A percentile compares a stretch with the other conserved stretches of the same genome.
Conservation (phyloP, 106 monocot genomes). For the Allium cepa region DNA sequence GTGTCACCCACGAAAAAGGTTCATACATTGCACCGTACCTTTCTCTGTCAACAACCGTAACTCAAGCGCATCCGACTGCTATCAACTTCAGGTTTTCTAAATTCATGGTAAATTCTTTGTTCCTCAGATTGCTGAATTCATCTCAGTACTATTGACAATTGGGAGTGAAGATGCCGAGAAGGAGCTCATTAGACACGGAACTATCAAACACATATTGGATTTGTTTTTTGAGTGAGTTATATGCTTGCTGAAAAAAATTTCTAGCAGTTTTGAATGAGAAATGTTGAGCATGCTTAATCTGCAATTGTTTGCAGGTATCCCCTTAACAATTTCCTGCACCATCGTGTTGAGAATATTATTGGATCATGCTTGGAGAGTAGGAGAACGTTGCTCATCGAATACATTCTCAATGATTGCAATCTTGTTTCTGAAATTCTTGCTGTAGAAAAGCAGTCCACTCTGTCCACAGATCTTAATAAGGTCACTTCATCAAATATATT, state of each 20-base stretch:
- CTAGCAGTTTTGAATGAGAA: not conserved
- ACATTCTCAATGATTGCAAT: constrained; percentile 67
- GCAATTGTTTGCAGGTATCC: constrained; percentile 71
- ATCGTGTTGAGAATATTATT: constrained; percentile 86
- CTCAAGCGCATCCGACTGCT: too few species aligned
- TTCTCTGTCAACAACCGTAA: too few species aligned
- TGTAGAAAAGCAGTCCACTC: constrained; percentile 54
- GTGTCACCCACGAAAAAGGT: too few species aligned
- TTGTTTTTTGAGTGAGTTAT: constrained; percentile 88
- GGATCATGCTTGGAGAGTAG: constrained; percentile 82
- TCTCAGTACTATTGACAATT: constrained; percentile 79
- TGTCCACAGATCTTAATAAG: constrained; percentile 40
- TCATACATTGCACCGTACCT: too few species aligned
- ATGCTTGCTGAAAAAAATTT: not conserved
- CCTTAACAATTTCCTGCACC: constrained; percentile 95
- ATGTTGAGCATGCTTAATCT: constrained; percentile 7
- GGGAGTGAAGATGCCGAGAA: constrained; percentile 79
- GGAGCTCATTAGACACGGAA: constrained; percentile 54
- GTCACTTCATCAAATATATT: constrained; percentile 10
- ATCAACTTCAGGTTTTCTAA: too few species aligned
- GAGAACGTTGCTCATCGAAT: constrained; percentile 42
- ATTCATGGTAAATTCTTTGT: too few species aligned
- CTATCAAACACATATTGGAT: constrained; percentile 53
- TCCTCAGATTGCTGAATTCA: constrained; percentile 86
- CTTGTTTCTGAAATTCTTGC: constrained; percentile 66